Conservation (phyloP, 805 yeast species). For the Kodamaea lidongshanica region DNA sequence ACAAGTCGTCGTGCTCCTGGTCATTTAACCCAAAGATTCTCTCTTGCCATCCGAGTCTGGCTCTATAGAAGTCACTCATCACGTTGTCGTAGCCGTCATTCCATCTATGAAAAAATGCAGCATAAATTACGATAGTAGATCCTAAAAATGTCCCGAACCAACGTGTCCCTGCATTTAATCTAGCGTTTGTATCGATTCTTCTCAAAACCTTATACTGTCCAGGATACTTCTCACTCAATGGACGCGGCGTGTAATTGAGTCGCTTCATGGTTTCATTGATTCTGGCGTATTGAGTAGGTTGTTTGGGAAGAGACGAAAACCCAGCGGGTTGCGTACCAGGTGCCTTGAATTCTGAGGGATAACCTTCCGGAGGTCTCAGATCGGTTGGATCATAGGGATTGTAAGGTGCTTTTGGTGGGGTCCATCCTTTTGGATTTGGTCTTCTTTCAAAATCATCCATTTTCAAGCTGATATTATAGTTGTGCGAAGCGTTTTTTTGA, state of each 20-base stretch:
- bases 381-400: constrained; percentile 81
- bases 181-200: constrained; percentile 45
- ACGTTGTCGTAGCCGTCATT: constrained; percentile 77
- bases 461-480: too few species aligned
- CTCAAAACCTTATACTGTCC: constrained; percentile 72
- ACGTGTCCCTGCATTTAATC: constrained; percentile 56
- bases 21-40: constrained; percentile 49
- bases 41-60: constrained; percentile 53
- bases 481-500: too few species aligned
- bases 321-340: constrained; percentile 56
- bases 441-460: constrained; percentile 44
- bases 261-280: constrained; percentile 69
- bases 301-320: constrained; percentile 55
- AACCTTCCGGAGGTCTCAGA: constrained; percentile 73
- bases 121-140: constrained; percentile 46
- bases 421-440: constrained; percentile 76
- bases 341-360: constrained; percentile 71
- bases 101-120: constrained; percentile 75
- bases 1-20: constrained; percentile 59
- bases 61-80: constrained; percentile 60
- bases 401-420: constrained; percentile 75
- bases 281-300: constrained; percentile 59
- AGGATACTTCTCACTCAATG: constrained; percentile 65
- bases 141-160: constrained; percentile 49
- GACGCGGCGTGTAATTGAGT: constrained; percentile 73